Percentiles rank a stretch among this genome's conserved stretches.
Conservation (phyloP, 331 rosid species). For the Saraca asoca region DNA sequence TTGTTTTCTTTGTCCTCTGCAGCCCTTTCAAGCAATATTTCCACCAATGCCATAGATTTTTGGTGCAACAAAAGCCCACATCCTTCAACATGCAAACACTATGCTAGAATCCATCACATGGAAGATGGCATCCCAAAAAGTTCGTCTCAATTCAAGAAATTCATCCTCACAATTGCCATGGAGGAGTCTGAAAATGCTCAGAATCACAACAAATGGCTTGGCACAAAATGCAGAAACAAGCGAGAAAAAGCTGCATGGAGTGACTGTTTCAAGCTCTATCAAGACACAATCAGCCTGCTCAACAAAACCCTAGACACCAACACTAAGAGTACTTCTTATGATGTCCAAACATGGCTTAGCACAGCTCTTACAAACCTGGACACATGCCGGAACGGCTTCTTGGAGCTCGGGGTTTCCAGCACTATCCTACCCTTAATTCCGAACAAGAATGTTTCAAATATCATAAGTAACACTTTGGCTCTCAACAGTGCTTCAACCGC, state of each 20-base stretch:
- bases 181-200: constrained; percentile 43
- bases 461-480: constrained; percentile 45
- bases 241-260: constrained; percentile 53
- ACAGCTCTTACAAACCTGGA: constrained; percentile 48
- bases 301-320: constrained; percentile 48
- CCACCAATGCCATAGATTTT: constrained; percentile 29
- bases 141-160: constrained; percentile 45
- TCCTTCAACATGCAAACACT: constrained; percentile 51
- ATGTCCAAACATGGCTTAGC: constrained; percentile 56
- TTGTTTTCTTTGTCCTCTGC: constrained; percentile 31
- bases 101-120: background rate
- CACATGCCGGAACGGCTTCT: constrained; percentile 45
- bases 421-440: constrained; percentile 37
- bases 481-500: constrained; percentile 22
- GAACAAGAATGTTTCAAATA: constrained; percentile 48
- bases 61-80: constrained; percentile 68
- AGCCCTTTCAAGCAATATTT: constrained; percentile 26
- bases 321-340: constrained; percentile 39
- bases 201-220: constrained; percentile 44
- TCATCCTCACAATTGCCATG: constrained; percentile 37
- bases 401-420: constrained; percentile 42
- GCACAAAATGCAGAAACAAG: constrained; percentile 40
- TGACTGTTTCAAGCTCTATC: constrained; percentile 55
- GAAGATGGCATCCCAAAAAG: constrained; percentile 23
- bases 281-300: constrained; percentile 49